phyloP scores from a whole-genome alignment of 331 rosid species.

The Phaseolus coccineus region DNA sequence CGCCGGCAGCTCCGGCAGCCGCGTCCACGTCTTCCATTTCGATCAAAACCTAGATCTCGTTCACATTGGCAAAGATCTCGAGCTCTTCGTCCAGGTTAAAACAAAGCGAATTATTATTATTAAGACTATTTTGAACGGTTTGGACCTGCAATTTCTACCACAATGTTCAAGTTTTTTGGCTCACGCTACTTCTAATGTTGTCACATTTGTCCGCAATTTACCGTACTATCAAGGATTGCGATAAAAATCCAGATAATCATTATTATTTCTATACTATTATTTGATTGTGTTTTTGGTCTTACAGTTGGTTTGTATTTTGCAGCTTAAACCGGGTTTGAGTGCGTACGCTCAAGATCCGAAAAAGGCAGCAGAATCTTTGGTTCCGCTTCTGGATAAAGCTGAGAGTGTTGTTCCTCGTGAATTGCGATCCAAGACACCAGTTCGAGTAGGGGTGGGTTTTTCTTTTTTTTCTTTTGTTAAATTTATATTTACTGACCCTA shows the following conservation, averaged over 20 bases:
- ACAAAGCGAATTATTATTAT: neutral
- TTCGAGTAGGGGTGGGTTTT: constrained; percentile 89
- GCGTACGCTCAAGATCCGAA: constrained; percentile 73
- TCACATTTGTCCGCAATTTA: neutral
- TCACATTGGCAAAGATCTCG: constrained; percentile 91
- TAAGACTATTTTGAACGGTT: neutral
- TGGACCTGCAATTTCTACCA: neutral
- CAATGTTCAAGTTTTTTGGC: neutral
- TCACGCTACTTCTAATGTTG: neutral
- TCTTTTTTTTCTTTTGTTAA: neutral
- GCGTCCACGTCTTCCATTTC: constrained; percentile 91
- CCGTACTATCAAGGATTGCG: neutral
- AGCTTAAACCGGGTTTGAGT: constrained; percentile 84
- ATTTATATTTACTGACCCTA: neutral
- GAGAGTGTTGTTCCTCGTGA: constrained; percentile 80
- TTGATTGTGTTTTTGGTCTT: neutral
- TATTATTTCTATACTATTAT: neutral
- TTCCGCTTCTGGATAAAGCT: constrained; percentile 71
- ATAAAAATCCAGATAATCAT: neutral
- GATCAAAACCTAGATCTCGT: constrained; percentile 78
- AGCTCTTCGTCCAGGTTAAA: constrained; percentile 78
- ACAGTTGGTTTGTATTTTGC: constrained; percentile 33
- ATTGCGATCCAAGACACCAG: constrained; percentile 78
- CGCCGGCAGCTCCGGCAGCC: constrained; percentile 99
- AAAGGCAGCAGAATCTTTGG: constrained; percentile 78